These are phyloP conservation scores for Magnolia changhungtana DNA, from an alignment of 164 flowering plant genomes.

Conservation along the genomic window DNA sequence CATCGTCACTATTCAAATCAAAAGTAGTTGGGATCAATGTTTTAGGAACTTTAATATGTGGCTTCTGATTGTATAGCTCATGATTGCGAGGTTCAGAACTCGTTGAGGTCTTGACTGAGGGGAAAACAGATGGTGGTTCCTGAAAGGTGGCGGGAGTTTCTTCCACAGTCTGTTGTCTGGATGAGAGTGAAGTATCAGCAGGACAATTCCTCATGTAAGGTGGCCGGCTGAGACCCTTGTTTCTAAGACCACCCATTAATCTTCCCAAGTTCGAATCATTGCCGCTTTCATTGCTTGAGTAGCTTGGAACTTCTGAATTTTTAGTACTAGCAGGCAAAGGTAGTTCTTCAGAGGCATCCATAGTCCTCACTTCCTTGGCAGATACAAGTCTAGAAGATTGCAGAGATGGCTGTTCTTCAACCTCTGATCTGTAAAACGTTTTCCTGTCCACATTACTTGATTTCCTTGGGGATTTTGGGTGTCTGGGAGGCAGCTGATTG, in stretches of 20 bases:
- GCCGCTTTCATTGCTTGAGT: conserved; percentile 26
- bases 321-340: conserved; percentile 10
- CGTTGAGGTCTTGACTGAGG: too few species aligned
- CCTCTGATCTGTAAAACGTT: neutral
- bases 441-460: conserved; percentile 11
- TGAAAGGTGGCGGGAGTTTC: conserved; percentile 4
- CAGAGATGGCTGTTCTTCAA: conserved; percentile 12
- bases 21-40: conserved; percentile 14
- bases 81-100: conserved; percentile 3
- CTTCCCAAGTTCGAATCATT: conserved; percentile 43
- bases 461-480: conserved; percentile 9
- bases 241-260: conserved; percentile 67
- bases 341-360: conserved; percentile 1
- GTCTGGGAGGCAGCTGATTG: conserved; percentile 11
- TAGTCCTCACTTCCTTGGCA: conserved; percentile 13
- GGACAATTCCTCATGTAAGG: conserved; percentile 35
- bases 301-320: conserved; percentile 18
- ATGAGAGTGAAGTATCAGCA: conserved; percentile 21
- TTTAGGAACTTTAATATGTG: conserved; percentile 6
- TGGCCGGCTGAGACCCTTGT: conserved; percentile 50
- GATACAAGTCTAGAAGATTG: conserved; percentile 16
- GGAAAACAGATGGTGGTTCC: too few species aligned
- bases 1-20: conserved; percentile 13
- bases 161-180: conserved; percentile 17
- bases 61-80: conserved; percentile 19